Evolutionary conservation across 2,329 filamentous ascomycete genomes (phyloP).

Genomic region (Colletotrichum sp.): DNA sequence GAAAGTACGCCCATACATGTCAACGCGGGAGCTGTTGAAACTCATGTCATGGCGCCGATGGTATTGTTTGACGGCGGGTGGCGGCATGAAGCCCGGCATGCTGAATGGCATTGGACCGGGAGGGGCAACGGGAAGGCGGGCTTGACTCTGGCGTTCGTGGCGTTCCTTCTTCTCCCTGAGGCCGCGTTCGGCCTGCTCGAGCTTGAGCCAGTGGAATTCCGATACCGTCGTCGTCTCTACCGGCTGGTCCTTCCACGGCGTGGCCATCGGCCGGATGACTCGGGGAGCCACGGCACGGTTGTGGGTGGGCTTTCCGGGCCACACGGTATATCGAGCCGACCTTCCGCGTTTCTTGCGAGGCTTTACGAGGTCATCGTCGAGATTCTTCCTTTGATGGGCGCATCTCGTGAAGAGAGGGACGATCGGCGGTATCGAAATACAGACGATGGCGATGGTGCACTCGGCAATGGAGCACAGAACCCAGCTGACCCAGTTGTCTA

Average conservation of each 20-base stretch:
- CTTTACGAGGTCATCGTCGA: neutral
- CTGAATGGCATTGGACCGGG: neutral
- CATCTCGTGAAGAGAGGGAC: slow-evolving; percentile 25
- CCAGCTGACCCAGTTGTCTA: slow-evolving; percentile 31
- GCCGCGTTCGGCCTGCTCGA: neutral
- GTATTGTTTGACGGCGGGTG: neutral
- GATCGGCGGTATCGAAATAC: slow-evolving; percentile 36
- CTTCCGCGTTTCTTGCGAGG: neutral
- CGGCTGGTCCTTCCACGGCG: slow-evolving; percentile 10
- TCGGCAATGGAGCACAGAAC: slow-evolving; percentile 36
- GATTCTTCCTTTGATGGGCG: neutral
- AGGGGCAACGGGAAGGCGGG: neutral
- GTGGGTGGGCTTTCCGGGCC: neutral
- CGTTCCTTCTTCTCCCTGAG: neutral
- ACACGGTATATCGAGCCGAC: neutral
- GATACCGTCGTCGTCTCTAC: neutral
- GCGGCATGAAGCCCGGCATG: neutral
- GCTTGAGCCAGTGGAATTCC: slow-evolving; percentile 9
- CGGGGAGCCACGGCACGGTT: neutral
- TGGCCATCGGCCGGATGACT: slow-evolving; percentile 13
- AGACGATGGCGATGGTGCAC: slow-evolving; percentile 35
- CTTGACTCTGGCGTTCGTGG: neutral
- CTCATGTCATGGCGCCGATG: neutral
- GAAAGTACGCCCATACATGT: neutral
- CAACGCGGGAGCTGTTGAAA: neutral